Evolutionary conservation across 805 yeast genomes (phyloP), one percentile per base, ranked within the genome.

Genomic region (Starmerella geochares): DNA sequence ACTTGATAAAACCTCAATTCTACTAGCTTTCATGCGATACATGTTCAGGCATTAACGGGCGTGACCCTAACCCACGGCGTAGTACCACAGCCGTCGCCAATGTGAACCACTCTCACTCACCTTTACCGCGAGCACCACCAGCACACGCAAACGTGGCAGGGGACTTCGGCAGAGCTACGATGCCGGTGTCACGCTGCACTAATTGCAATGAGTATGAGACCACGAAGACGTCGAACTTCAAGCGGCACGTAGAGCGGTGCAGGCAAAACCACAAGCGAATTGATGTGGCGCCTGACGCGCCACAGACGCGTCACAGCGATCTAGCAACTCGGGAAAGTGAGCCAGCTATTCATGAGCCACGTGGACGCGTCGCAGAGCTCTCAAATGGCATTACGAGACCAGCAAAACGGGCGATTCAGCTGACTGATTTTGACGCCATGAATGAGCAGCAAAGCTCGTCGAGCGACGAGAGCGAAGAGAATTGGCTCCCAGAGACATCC

Each of bases 181-280:
- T 25, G 33, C 20, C 23, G 25, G 19, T 44, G 47, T 14, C 40
- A 4, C 39, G 40, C n/a, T 46, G 49, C 28, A 4, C 36, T 4
- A 24, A 10, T 2, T 47, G 49, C 31, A 31, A 31, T 17, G 38
- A 11, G 2, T 47, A 47, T 35, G 45, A 29, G 14, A 28, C 49
- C 6, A n/a, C 29, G 16, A 47, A 40, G 27, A 19, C 37, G 33
- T 48, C 27, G 17, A 48, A 48, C 25, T 41, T 41, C 42, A 48
- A 40, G 25, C 51, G 51, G 21, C 51, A 48, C 23, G 3, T 24
- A 10, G 42, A 25, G 42, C 35, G 43, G 27, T 45, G 48, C 47
- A 11, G 4, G 17, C 21, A 9, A 8, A 21, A 9, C 29, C 16
- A 21, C 13, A 36, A 20, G 16, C 4, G 19, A 14, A 19, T n/a